Evolutionary conservation across 352 stramenopile species (phyloP).

Genomic region (Phytophthora pinifolia): DNA sequence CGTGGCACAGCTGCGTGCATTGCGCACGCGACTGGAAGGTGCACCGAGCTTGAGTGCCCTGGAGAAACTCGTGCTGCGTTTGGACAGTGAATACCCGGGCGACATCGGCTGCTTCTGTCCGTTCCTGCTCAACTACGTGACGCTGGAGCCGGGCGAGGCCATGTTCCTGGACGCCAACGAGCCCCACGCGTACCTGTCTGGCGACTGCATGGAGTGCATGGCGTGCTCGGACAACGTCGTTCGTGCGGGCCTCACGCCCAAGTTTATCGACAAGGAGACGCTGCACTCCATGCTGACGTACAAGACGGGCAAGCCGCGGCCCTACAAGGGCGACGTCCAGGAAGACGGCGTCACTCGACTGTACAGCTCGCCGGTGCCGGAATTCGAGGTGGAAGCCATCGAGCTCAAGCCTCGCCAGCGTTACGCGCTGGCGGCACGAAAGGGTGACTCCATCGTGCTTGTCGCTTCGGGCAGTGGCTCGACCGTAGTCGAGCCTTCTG

Average conservation of each 20-base stretch:
- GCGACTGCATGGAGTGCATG: constrained; percentile 98
- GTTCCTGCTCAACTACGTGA: constrained; percentile 98
- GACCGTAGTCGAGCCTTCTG: constrained; percentile 28
- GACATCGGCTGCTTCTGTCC: constrained; percentile 98
- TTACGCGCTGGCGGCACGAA: constrained; percentile 37
- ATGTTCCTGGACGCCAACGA: constrained; percentile 99
- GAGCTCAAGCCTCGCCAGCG: constrained; percentile 37
- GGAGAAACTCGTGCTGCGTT: constrained; percentile 88
- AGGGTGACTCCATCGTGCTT: constrained; percentile 57
- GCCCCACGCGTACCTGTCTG: constrained; percentile 98
- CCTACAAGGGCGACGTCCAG: constrained; percentile 31
- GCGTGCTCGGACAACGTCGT: constrained; percentile 99
- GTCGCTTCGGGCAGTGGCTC: constrained; percentile 41
- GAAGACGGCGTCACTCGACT: constrained; percentile 61
- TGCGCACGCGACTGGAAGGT: constrained; percentile 79
- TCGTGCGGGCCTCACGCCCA: constrained; percentile 97
- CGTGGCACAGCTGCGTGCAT: constrained; percentile 58
- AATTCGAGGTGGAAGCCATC: constrained; percentile 90
- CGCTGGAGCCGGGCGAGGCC: constrained; percentile 93
- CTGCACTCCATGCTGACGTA: constrained; percentile 98
- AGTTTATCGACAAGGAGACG: constrained; percentile 98
- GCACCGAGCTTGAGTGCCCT: constrained; percentile 35
- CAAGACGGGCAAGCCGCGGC: constrained; percentile 34
- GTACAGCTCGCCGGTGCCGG: constrained; percentile 89
- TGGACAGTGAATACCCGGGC: constrained; percentile 94